Conservation (phyloP, 2,329 filamentous ascomycete genomes). For the Lasiodiplodia sp. region DNA sequence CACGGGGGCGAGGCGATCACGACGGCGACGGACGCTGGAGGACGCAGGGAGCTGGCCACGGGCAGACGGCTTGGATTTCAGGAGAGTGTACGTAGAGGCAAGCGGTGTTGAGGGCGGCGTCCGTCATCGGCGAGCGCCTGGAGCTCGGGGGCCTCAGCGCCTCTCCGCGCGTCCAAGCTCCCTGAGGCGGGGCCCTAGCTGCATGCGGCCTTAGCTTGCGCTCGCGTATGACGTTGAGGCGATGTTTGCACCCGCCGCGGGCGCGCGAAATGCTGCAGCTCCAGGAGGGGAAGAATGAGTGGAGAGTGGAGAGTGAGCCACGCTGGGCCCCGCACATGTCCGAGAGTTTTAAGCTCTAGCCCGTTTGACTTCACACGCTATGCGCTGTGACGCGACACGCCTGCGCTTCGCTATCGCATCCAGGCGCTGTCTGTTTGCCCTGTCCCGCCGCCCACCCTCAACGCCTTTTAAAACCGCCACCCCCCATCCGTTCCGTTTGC, state of each 20-base stretch:
- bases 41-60: not conserved
- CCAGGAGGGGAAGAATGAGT: slow-evolving; percentile 19
- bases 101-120: slow-evolving; percentile 15
- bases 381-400: slow-evolving; percentile 21
- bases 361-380: slow-evolving; percentile 1
- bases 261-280: slow-evolving; percentile 24
- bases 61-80: slow-evolving; percentile 1
- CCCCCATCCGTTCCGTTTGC: slow-evolving; percentile 12
- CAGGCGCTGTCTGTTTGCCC: slow-evolving; percentile 16
- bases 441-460: slow-evolving; percentile 21
- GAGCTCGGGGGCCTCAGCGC: slow-evolving; percentile 10
- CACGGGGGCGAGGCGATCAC: not conserved
- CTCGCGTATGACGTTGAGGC: slow-evolving; percentile 27
- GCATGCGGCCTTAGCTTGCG: slow-evolving; percentile 16
- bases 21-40: not conserved
- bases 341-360: slow-evolving; percentile 22
- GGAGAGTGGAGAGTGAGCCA: slow-evolving; percentile 25
- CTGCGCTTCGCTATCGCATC: slow-evolving; percentile 20
- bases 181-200: slow-evolving; percentile 22
- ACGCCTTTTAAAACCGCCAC: slow-evolving; percentile 25
- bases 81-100: not conserved
- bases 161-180: slow-evolving; percentile 22
- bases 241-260: slow-evolving; percentile 18
- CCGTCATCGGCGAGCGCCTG: slow-evolving; percentile 18
- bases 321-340: slow-evolving; percentile 16